Evolutionary conservation across 2,329 filamentous ascomycete genomes (phyloP).

Genomic region (Colletotrichum sp.): DNA sequence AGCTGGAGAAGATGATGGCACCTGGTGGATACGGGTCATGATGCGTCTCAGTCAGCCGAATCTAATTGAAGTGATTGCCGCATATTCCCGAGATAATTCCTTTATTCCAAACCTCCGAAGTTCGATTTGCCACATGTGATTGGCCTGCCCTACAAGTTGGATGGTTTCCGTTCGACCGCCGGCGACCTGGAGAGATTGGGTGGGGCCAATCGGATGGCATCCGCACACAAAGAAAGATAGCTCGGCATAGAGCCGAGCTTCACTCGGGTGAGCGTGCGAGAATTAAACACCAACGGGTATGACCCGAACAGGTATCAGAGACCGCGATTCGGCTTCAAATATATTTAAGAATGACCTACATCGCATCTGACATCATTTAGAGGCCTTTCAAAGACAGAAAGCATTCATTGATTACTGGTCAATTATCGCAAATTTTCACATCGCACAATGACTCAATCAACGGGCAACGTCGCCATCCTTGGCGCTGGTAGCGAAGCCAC

Average conservation of each 20-base stretch:
- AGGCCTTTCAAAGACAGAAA: not conserved
- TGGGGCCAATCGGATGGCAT: constrained; percentile 7
- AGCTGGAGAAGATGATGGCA: constrained; percentile 31
- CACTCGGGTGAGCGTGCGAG: not conserved
- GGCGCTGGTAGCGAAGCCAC: constrained; percentile 74
- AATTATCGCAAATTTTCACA: not conserved
- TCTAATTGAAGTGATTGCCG: not conserved
- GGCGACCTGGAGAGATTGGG: not conserved
- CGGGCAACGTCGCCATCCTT: constrained; percentile 71
- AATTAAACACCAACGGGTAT: constrained; percentile 7
- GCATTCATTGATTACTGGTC: fast-evolving
- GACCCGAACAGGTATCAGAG: not conserved
- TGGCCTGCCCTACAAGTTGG: not conserved
- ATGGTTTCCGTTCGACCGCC: constrained; percentile 1
- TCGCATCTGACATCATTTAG: not conserved
- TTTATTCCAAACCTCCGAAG: not conserved
- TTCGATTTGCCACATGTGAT: not conserved
- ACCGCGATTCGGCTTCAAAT: not conserved
- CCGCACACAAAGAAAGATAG: not conserved
- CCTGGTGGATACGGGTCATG: constrained; percentile 8
- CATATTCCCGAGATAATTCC: not conserved
- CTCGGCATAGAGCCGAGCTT: constrained; percentile 6
- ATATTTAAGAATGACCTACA: not conserved
- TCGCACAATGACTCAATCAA: not conserved
- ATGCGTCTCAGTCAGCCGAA: not conserved